These are phyloP conservation scores for Chenopodium quinoa DNA, from an alignment of 148 eudicot species.

Conservation along the genomic window DNA sequence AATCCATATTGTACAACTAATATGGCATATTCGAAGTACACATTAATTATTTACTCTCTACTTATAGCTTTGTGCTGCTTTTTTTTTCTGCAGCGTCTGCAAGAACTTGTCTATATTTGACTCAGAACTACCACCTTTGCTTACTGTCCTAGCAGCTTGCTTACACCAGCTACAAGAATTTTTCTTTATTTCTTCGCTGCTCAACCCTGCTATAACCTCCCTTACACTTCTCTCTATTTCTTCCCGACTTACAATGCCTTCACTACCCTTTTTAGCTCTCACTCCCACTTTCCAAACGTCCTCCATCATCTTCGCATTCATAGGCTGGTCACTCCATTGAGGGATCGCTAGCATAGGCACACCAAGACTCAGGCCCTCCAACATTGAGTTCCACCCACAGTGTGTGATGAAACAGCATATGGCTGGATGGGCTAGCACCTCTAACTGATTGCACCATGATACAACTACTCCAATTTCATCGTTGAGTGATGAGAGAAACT, in stretches of 20 bases:
- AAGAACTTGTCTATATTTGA: conserved; percentile 22
- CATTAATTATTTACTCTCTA: not conserved
- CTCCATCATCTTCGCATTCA: conserved; percentile 32
- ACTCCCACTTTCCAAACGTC: conserved; percentile 35
- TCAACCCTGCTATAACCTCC: conserved; percentile 26
- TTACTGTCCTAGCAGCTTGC: conserved; percentile 19
- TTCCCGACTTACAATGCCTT: conserved; percentile 24
- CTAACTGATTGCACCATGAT: conserved; percentile 35
- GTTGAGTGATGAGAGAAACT: conserved; percentile 17
- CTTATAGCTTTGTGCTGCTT: not conserved
- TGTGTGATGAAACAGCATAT: conserved; percentile 34
- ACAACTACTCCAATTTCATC: conserved; percentile 21
- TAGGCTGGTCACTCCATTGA: conserved; percentile 34
- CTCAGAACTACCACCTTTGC: conserved; percentile 32
- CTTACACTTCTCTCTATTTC: conserved; percentile 20
- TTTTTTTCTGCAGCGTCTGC: conserved; percentile 18
- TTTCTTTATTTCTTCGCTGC: conserved; percentile 11
- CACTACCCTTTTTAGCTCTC: conserved; percentile 19
- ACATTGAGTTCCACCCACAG: conserved; percentile 35
- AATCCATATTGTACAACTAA: conserved; percentile 3
- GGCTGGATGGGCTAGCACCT: conserved; percentile 36
- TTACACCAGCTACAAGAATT: conserved; percentile 24
- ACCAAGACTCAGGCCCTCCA: conserved; percentile 32
- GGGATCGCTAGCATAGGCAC: conserved; percentile 38
- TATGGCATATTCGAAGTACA: not conserved